phyloP scores from a whole-genome alignment of 768 basidiomycete species.

The Paxillus ammoniavirescens region DNA sequence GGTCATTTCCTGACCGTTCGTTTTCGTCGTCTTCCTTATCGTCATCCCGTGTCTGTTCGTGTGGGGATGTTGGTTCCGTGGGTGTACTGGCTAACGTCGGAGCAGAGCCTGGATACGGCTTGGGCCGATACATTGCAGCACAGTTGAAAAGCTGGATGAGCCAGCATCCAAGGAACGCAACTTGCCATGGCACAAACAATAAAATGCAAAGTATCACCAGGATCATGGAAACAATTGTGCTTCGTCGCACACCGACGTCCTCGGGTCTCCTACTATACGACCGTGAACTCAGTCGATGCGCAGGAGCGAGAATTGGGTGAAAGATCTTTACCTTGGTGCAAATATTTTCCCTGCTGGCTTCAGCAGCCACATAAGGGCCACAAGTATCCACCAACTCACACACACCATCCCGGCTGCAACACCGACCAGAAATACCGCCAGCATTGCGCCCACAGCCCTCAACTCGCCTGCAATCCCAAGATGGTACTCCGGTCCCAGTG shows the following conservation, averaged over 20 bases:
- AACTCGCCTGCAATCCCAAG: slow-evolving; percentile 63
- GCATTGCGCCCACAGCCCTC: slow-evolving; percentile 28
- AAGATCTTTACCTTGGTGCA: slow-evolving; percentile 14
- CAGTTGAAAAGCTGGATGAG: slow-evolving; percentile 74
- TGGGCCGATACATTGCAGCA: slow-evolving; percentile 28
- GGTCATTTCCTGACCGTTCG: slow-evolving; percentile 3
- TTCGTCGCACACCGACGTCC: slow-evolving; percentile 39
- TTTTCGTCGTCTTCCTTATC: slow-evolving; percentile 9
- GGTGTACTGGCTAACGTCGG: slow-evolving; percentile 28
- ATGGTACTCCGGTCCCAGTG: slow-evolving; percentile 52
- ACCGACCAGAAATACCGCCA: slow-evolving; percentile 59
- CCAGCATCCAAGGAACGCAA: slow-evolving; percentile 85
- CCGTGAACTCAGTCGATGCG: background rate
- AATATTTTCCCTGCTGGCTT: slow-evolving; percentile 14
- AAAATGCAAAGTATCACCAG: slow-evolving; percentile 66
- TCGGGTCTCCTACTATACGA: slow-evolving; percentile 25
- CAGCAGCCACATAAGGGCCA: slow-evolving; percentile 46
- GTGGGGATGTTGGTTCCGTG: slow-evolving; percentile 21
- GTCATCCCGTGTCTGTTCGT: background rate
- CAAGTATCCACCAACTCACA: slow-evolving; percentile 56
- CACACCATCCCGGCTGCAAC: slow-evolving; percentile 64
- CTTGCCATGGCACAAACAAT: slow-evolving; percentile 86
- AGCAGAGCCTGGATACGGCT: slow-evolving; percentile 18
- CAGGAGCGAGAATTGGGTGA: background rate
- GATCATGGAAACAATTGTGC: slow-evolving; percentile 55